Evolutionary conservation across 352 stramenopile genomes (phyloP), one percentile per base, ranked within the genome.

Genomic region (Phytopythium oedochilum): DNA sequence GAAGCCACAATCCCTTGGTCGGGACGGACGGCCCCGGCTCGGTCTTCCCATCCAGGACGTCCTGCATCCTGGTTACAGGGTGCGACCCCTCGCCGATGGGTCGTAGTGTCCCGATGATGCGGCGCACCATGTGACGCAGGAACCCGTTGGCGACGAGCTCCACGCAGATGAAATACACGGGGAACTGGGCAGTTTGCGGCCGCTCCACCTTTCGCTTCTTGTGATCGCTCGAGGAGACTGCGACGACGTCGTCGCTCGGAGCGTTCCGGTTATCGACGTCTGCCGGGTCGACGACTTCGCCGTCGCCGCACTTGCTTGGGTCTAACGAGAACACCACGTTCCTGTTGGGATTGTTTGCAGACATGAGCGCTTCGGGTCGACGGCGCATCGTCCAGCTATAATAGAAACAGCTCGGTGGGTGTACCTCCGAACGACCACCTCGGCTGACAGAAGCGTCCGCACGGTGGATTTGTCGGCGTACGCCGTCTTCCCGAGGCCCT

Each of bases 61-160:
- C 63, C 47, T 86, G 68, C 70, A 93, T 87, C 50, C 65, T 70
- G 15, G 32, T 71, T 4, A 75, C 65, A 4, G 75, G 68, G 26
- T 78, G 71, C 4, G 71, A 74, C 11, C 85, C 83, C 71, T 93
- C 83, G n/a, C 69, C 83, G 60, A 95, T 92, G 5, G 73, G 80
- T 10, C 85, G 78, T 38, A 89, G 49, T 8, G 81, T 95, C 42
- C 85, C 85, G 14, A 95, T 72, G 60, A 95, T 95, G 6, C 85
- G 81, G 11, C 85, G 81, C 59, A 95, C 81, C 85, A 95, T 95
- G 66, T 95, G 85, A 14, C 85, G 64, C n/a, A 95, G 59, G 54
- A 95, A 95, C 5, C 85, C 85, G 43, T 87, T 93, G 26, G 83
- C 85, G 38, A 90, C 62, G 23, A 95, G 67, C 66, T 95, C 85